Evolutionary conservation across 108 stramenopile genomes (phyloP).

Genomic region (Cyclostephanos invisitatus): DNA sequence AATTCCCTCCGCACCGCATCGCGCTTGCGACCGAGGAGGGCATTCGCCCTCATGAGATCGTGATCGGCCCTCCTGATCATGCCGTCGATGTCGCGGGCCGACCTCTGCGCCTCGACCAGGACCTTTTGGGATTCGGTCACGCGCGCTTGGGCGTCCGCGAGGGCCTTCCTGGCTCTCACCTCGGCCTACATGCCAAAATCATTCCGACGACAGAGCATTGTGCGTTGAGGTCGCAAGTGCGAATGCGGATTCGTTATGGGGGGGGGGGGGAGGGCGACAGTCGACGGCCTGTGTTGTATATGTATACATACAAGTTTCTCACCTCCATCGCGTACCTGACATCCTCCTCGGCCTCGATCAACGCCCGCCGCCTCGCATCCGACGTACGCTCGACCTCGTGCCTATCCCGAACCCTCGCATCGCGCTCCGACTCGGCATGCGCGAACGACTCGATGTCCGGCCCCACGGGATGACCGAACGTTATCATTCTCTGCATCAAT

Average conservation of each 20-base stretch:
- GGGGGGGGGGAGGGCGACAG: too few relatives aligned
- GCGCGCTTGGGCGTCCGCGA: conserved; percentile 23
- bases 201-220: too few relatives aligned
- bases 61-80: conserved; percentile 29
- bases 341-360: conserved; percentile 23
- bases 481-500: conserved; percentile 31
- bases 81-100: conserved; percentile 7
- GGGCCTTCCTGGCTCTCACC: conserved; percentile 12
- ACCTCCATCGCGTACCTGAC: conserved; percentile 16
- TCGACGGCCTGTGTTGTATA: too few relatives aligned
- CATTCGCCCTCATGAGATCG: conserved; percentile 23
- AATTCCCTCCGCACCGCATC: conserved; percentile 39
- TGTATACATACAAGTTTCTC: neutral
- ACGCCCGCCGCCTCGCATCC: conserved; percentile 2
- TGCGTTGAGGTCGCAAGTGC: too few relatives aligned
- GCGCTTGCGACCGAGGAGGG: conserved; percentile 25
- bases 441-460: conserved; percentile 40
- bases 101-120: conserved; percentile 27
- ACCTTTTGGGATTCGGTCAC: conserved; percentile 14
- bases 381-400: conserved; percentile 13
- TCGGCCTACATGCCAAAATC: conserved; percentile 20
- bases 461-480: conserved; percentile 26
- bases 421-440: conserved; percentile 27
- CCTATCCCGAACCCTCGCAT: conserved; percentile 22
- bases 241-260: too few relatives aligned